A percentile compares a stretch with the other conserved stretches of the same genome.
Evolutionary conservation across 2,329 filamentous ascomycete genomes (phyloP).

Genomic region (Hymenoscyphus albidus): DNA sequence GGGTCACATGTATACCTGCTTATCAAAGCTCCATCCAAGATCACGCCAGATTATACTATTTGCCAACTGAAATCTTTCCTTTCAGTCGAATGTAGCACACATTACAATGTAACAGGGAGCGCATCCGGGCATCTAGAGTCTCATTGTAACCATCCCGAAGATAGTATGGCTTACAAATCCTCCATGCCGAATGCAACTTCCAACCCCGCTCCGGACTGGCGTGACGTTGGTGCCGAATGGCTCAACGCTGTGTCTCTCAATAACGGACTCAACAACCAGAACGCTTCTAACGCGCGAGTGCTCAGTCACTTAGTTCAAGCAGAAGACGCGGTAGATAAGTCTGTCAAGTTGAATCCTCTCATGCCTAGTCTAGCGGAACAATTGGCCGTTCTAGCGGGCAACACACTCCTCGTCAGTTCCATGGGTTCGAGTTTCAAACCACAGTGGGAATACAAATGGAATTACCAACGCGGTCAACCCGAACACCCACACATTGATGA

Average conservation of each 20-base stretch:
- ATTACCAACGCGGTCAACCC: not conserved
- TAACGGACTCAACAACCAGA: constrained; percentile 50
- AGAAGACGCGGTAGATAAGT: constrained; percentile 40
- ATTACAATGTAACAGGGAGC: constrained; percentile 52
- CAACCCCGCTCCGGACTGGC: constrained; percentile 47
- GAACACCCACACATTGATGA: constrained; percentile 45
- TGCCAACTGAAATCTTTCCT: constrained; percentile 64
- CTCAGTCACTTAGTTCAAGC: constrained; percentile 52
- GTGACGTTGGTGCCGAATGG: constrained; percentile 53
- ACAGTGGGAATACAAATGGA: constrained; percentile 45
- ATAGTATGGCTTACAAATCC: constrained; percentile 52
- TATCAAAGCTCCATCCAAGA: constrained; percentile 41
- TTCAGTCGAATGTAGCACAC: constrained; percentile 64
- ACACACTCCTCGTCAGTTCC: constrained; percentile 59
- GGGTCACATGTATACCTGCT: constrained; percentile 60
- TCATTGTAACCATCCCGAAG: constrained; percentile 54
- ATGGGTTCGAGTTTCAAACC: constrained; percentile 58
- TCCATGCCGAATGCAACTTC: constrained; percentile 37
- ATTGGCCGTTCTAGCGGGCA: constrained; percentile 64
- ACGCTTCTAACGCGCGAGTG: constrained; percentile 57
- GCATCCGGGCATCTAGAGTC: constrained; percentile 57
- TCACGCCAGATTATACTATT: constrained; percentile 54
- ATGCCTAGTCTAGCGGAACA: constrained; percentile 71
- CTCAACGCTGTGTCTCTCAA: constrained; percentile 51
- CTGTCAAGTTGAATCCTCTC: constrained; percentile 25